phyloP scores from a whole-genome alignment of 768 basidiomycete species.

The Leccinum subtestaceum region DNA sequence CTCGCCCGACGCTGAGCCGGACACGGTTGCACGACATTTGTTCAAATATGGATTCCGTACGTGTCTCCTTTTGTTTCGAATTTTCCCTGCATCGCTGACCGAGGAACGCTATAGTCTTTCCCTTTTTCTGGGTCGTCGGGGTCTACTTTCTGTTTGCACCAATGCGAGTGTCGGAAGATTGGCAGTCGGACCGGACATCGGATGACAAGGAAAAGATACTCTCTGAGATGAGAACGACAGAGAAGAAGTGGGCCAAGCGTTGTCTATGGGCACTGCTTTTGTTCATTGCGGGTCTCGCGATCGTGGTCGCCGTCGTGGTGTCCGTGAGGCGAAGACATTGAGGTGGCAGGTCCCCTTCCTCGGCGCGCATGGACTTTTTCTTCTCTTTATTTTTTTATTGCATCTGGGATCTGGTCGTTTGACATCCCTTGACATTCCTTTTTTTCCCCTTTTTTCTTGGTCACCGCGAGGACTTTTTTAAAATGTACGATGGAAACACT shows the following conservation, averaged over 20 bases:
- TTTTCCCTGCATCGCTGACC: neutral
- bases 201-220: constrained; percentile 48
- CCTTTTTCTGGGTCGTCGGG: constrained; percentile 60
- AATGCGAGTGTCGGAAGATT: constrained; percentile 45
- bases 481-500: constrained; percentile 10
- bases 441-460: neutral
- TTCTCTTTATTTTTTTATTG: neutral
- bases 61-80: constrained; percentile 13
- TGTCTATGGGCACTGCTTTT: constrained; percentile 53
- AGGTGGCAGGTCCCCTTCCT: constrained; percentile 11
- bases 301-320: constrained; percentile 23
- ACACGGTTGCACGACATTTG: constrained; percentile 56
- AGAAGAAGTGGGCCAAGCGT: constrained; percentile 55
- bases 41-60: constrained; percentile 64
- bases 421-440: constrained; percentile 8
- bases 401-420: neutral
- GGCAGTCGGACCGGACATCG: constrained; percentile 56
- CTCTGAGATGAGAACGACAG: constrained; percentile 43
- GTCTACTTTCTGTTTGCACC: constrained; percentile 54
- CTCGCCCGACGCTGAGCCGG: constrained; percentile 40
- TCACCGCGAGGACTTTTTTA: neutral
- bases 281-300: constrained; percentile 39
- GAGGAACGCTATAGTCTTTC: constrained; percentile 43
- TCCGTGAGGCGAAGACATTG: constrained; percentile 13
- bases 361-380: neutral